phyloP scores from a whole-genome alignment of 139 green algal genomes.

The Chlamydomonas asymmetrica region DNA sequence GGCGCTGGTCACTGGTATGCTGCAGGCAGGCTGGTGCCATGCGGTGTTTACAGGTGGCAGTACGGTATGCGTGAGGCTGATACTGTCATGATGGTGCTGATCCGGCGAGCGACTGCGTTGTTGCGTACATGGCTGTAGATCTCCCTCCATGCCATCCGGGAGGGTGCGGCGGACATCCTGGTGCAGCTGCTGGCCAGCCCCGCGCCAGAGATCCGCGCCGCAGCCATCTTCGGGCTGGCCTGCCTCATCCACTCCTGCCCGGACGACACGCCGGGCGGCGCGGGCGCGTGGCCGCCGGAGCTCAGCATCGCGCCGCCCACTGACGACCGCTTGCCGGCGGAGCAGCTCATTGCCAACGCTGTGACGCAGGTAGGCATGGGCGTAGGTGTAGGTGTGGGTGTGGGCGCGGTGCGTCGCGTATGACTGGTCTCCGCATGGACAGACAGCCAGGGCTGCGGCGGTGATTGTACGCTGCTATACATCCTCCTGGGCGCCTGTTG shows the following conservation, averaged over 20 bases:
- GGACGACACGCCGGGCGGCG: slow-evolving; percentile 6
- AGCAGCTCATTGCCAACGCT: slow-evolving; percentile 50
- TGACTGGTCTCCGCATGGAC: no score
- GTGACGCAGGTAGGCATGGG: slow-evolving; percentile 34
- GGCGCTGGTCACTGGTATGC: no score
- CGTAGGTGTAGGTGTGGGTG: not conserved
- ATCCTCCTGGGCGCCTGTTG: no score
- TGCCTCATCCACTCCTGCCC: slow-evolving; percentile 67
- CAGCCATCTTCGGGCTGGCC: slow-evolving; percentile 84
- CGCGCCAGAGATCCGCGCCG: slow-evolving; percentile 80
- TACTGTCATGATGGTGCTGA: no score
- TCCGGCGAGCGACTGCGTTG: no score
- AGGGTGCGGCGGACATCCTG: slow-evolving; percentile 57
- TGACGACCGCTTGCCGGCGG: slow-evolving; percentile 48
- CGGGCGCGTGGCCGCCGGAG: not conserved
- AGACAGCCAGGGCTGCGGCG: no score
- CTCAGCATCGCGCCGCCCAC: slow-evolving; percentile 15
- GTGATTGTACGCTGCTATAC: no score
- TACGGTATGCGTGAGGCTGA: no score
- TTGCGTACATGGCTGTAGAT: no score
- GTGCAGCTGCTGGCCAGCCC: slow-evolving; percentile 57
- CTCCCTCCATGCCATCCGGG: slow-evolving; percentile 50
- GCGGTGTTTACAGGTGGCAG: no score
- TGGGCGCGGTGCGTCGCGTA: no score
- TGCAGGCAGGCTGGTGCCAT: no score